phyloP scores from a whole-genome alignment of 768 basidiomycete genomes.

The Rhodocollybia butyracea region DNA sequence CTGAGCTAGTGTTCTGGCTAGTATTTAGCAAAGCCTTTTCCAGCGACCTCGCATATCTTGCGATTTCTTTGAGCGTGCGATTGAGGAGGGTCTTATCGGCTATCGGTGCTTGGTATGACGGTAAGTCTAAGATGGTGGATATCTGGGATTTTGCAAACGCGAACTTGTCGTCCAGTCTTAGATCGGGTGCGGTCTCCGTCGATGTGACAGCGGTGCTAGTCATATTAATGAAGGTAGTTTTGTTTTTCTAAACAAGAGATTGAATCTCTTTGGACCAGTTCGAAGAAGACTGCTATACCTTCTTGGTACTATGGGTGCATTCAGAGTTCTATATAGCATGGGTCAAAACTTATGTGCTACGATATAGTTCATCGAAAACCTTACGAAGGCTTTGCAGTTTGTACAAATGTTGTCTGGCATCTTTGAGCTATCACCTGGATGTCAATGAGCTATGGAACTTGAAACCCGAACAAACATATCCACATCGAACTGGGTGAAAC shows the following conservation, averaged over 20 bases:
- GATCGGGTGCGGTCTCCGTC: neutral
- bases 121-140: neutral
- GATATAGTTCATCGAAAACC: neutral
- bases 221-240: neutral
- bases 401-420: conserved; percentile 37
- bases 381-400: conserved; percentile 32
- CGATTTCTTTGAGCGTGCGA: neutral
- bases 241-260: neutral
- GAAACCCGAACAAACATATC: conserved; percentile 12
- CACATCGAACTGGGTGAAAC: conserved; percentile 41
- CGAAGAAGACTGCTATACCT: no score
- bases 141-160: neutral
- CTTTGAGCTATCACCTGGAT: conserved; percentile 41
- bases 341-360: no score
- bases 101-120: neutral
- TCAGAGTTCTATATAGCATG: conserved; percentile 12
- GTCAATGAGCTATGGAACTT: neutral
- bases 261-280: neutral
- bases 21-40: neutral
- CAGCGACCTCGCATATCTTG: neutral
- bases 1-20: neutral
- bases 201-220: neutral
- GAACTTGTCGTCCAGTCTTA: conserved; percentile 7
- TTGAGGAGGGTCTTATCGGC: neutral
- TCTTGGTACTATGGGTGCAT: conserved; percentile 1